These are phyloP conservation scores for Jimgerdemannia flammicorona DNA, from an alignment of 192 early-diverging fungal species.

Conservation along the genomic window DNA sequence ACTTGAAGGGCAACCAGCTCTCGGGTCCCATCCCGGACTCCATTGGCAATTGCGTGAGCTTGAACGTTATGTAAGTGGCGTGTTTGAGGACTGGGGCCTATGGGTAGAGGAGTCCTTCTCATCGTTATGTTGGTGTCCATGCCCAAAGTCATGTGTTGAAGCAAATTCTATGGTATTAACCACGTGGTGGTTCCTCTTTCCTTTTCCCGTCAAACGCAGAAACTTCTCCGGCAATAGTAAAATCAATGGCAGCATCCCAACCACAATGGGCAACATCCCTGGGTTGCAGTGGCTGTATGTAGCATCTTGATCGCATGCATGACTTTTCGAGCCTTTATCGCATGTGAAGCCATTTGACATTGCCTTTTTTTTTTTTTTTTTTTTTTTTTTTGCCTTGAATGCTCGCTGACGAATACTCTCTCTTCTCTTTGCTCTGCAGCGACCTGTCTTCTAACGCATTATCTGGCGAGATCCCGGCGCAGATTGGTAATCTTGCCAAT, in stretches of 20 bases:
- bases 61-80: neutral
- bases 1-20: conserved; percentile 10
- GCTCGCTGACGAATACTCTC: too few relatives aligned
- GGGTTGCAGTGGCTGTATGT: conserved; percentile 21
- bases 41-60: neutral
- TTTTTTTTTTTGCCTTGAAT: too few relatives aligned
- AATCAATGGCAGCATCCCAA: conserved; percentile 22
- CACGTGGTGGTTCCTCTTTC: too few relatives aligned
- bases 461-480: conserved; percentile 14
- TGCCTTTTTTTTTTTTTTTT: too few relatives aligned
- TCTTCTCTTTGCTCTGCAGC: conserved; percentile 1
- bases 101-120: too few relatives aligned
- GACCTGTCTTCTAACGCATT: conserved; percentile 30
- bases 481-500: conserved; percentile 18
- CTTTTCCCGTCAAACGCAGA: neutral
- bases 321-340: too few relatives aligned
- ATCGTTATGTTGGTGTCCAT: too few relatives aligned
- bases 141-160: too few relatives aligned
- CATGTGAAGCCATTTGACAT: too few relatives aligned
- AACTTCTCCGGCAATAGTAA: conserved; percentile 1
- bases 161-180: too few relatives aligned
- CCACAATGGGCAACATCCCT: conserved; percentile 9
- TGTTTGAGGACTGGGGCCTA: too few relatives aligned
- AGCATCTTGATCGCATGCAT: too few relatives aligned
- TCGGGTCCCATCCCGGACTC: conserved; percentile 6